Base-by-base conservation (phyloP, 139 green algal genomes). In the Zygnema cylindricum region DNA sequence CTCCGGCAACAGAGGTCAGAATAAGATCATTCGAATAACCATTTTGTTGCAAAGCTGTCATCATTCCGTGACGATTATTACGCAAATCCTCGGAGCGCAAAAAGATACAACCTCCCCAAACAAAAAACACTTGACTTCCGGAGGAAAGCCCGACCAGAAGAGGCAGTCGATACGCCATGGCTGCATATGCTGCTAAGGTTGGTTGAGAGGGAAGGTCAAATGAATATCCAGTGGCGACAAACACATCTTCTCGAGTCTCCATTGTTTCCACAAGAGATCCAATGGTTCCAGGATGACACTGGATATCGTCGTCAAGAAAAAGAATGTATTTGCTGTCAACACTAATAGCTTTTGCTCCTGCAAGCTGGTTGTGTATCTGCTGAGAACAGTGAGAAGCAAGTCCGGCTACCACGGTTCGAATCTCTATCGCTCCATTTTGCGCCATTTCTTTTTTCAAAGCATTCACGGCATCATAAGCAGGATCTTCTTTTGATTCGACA, bases 21-120 rank as follows among this genome's bases (percentile, higher is more conserved):
- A 95, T 96, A 11, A 98, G 93, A 91, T 98, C 96, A 86, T 98
- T 96, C 3, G 92, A 96, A 92, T 98, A 98, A 36, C 96, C 96
- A 32, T 96, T 96, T 16, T 95, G 43, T 0, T 69, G 54, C 95
- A 95, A 97, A 11, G 93, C 49, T 0, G 85, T 35, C 69, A 95
- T 93, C 91, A 90, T 57, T n/a, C 94, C 93, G 38, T 94, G 82
- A 0, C 54, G 42, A 87, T 97, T 93, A 0, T 69, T 22, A 2
- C 78, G 73, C 85, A 98, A 88, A 16, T 91, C 49, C 0, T 88
- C 42, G 21, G 88, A n/a, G 22, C 95, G 81, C 69, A 98, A 89
- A 86, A 98, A 69, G 94, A 98, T 97, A 93, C 95, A 98, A 30
- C 96, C 96, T 54, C 96, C 96, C 95, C 96, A 98, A 38, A 98